These are phyloP conservation scores for Sherardia arvensis DNA, from an alignment of 257 asterid genomes.

Conservation along the genomic window DNA sequence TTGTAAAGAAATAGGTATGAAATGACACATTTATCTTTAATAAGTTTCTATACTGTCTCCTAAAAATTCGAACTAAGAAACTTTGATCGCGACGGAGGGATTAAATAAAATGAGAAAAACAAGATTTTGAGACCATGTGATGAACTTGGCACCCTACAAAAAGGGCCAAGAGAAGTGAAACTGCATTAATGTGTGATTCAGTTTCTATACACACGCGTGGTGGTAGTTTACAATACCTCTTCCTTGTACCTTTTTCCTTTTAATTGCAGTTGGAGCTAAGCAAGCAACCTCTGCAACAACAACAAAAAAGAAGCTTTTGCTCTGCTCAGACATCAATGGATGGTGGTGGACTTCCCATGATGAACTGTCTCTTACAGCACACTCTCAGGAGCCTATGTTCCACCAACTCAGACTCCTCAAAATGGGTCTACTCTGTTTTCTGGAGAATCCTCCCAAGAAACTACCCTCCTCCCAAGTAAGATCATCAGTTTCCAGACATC, in stretches of 20 bases:
- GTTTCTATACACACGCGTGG: slow-evolving; percentile 16
- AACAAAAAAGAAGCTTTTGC: not conserved
- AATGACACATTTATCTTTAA: too few relatives aligned
- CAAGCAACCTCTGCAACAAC: slow-evolving; percentile 8
- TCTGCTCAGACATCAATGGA: slow-evolving; percentile 41
- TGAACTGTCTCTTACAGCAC: slow-evolving; percentile 67
- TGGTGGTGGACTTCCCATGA: slow-evolving; percentile 57
- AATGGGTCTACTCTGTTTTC: slow-evolving; percentile 76
- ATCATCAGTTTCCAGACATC: not conserved
- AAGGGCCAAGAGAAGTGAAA: not conserved
- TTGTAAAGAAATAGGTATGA: too few relatives aligned
- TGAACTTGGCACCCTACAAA: not conserved
- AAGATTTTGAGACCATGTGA: not conserved
- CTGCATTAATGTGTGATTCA: slow-evolving; percentile 11
- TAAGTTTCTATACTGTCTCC: too few relatives aligned
- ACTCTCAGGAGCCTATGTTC: slow-evolving; percentile 65
- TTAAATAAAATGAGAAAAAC: not conserved
- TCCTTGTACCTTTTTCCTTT: slow-evolving; percentile 20
- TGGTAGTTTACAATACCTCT: slow-evolving; percentile 1
- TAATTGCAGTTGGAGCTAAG: slow-evolving; percentile 21
- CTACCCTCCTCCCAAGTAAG: slow-evolving; percentile 84
- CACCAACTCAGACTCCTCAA: slow-evolving; percentile 31
- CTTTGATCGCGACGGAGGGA: too few relatives aligned
- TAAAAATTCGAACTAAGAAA: too few relatives aligned
- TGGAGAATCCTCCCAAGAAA: slow-evolving; percentile 83